Percentiles rank a stretch among this genome's conserved stretches.
These are phyloP conservation scores for Bipolaris gigantea DNA, from an alignment of 2,329 filamentous ascomycete genomes.

Conservation along the genomic window DNA sequence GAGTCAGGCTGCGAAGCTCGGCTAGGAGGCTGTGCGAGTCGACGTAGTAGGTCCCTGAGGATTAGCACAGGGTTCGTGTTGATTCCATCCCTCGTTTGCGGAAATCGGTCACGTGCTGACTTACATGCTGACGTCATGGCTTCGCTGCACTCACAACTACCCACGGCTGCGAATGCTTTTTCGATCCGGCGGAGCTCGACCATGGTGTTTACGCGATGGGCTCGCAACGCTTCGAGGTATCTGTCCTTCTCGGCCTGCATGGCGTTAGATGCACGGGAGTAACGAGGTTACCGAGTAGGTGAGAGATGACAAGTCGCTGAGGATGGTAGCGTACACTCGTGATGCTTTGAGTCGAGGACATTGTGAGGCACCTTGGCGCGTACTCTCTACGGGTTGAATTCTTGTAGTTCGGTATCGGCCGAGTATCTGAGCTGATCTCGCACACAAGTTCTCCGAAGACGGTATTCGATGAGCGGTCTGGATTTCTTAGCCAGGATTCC, in stretches of 20 bases:
- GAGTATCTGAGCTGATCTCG: constrained; percentile 9
- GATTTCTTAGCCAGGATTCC: constrained; percentile 22
- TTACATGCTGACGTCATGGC: constrained; percentile 70
- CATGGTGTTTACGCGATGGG: constrained; percentile 72
- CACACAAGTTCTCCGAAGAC: not conserved
- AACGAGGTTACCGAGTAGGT: too few species aligned
- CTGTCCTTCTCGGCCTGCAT: constrained; percentile 54
- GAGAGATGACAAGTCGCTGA: not conserved
- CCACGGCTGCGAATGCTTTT: constrained; percentile 61
- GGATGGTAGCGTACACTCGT: constrained; percentile 23
- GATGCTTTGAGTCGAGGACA: constrained; percentile 31
- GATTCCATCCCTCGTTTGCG: too few species aligned
- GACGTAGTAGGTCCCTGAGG: constrained; percentile 64
- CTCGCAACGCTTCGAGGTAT: constrained; percentile 64
- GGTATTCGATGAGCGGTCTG: not conserved
- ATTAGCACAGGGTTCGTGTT: too few species aligned
- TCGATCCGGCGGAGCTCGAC: constrained; percentile 73
- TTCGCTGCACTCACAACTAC: constrained; percentile 61
- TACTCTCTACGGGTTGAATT: constrained; percentile 29
- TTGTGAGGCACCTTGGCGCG: constrained; percentile 26
- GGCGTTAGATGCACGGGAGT: constrained; percentile 6
- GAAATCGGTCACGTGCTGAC: not conserved
- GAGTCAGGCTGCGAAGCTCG: constrained; percentile 69
- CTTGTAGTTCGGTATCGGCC: constrained; percentile 20
- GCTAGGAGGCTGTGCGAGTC: constrained; percentile 68